Conservation (phyloP, 805 yeast genomes). For the Kluyveromyces starmeri region DNA sequence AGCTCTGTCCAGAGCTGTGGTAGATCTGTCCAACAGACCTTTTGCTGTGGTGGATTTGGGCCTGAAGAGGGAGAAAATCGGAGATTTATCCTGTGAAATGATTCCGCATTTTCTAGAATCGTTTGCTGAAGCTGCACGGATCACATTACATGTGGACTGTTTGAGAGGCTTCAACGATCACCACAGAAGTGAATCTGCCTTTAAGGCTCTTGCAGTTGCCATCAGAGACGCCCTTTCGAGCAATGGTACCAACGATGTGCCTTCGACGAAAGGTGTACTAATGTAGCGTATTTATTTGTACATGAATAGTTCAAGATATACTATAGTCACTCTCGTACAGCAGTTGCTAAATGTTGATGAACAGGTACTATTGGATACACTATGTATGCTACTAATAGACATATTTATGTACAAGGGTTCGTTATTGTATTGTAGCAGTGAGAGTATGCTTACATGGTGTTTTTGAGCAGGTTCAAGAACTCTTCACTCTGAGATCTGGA, state of each 20-base stretch:
- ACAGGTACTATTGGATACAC: too few relatives aligned
- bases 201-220: constrained; percentile 92
- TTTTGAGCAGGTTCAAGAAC: constrained; percentile 13
- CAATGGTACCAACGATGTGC: constrained; percentile 85
- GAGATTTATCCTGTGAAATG: constrained; percentile 91
- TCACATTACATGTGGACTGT: constrained; percentile 92
- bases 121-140: constrained; percentile 85
- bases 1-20: constrained; percentile 92
- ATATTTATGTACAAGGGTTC: too few relatives aligned
- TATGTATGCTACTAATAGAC: too few relatives aligned
- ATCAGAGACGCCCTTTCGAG: constrained; percentile 73
- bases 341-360: too few relatives aligned
- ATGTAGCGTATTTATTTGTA: constrained; percentile 32
- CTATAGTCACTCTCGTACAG: too few relatives aligned
- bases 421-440: too few relatives aligned
- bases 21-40: constrained; percentile 89
- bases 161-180: constrained; percentile 91
- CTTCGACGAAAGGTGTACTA: constrained; percentile 93
- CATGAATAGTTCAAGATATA: too few relatives aligned
- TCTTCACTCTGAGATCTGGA: constrained; percentile 14
- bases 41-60: constrained; percentile 86
- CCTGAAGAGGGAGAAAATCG: constrained; percentile 84
- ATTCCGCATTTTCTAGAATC: constrained; percentile 94
- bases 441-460: constrained; percentile 7
- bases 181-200: constrained; percentile 92